Percentiles rank a stretch among this genome's conserved stretches.
Evolutionary conservation across 768 basidiomycete genomes (phyloP).

Genomic region (Tricholoma furcatifolium): DNA sequence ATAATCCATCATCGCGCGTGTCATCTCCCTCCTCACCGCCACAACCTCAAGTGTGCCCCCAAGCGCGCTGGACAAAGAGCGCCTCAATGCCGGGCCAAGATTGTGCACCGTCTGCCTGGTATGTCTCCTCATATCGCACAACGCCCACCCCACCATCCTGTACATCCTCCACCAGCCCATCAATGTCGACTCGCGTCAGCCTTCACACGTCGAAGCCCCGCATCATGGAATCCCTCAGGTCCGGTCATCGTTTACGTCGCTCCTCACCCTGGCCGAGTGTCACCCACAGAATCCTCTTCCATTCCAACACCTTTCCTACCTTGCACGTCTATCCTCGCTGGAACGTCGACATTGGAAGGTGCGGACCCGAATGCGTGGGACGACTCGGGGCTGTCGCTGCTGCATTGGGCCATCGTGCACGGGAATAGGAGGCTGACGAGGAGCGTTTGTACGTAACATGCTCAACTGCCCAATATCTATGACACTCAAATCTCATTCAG

Average conservation of each 20-base stretch:
- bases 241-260: constrained; percentile 73
- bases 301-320: constrained; percentile 10
- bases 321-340: constrained; percentile 24
- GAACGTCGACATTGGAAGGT: constrained; percentile 25
- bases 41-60: no score
- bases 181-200: constrained; percentile 73
- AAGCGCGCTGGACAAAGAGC: no score
- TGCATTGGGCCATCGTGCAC: constrained; percentile 97
- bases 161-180: constrained; percentile 93
- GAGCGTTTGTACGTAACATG: constrained; percentile 61
- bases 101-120: no score
- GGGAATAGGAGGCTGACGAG: constrained; percentile 85
- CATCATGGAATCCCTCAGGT: constrained; percentile 12
- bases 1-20: no score
- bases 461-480: background rate
- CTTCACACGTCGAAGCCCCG: constrained; percentile 20
- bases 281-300: constrained; percentile 6
- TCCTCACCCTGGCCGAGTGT: constrained; percentile 56
- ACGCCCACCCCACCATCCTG: constrained; percentile 90
- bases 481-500: constrained; percentile 29
- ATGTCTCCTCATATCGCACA: constrained; percentile 84
- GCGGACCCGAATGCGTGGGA: constrained; percentile 79
- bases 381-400: constrained; percentile 78
- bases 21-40: no score
- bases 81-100: no score